Evolutionary conservation across 2,329 filamentous ascomycete genomes (phyloP), one percentile per base, ranked within the genome.

Genomic region (Paraphaeosphaeria sporulosa): DNA sequence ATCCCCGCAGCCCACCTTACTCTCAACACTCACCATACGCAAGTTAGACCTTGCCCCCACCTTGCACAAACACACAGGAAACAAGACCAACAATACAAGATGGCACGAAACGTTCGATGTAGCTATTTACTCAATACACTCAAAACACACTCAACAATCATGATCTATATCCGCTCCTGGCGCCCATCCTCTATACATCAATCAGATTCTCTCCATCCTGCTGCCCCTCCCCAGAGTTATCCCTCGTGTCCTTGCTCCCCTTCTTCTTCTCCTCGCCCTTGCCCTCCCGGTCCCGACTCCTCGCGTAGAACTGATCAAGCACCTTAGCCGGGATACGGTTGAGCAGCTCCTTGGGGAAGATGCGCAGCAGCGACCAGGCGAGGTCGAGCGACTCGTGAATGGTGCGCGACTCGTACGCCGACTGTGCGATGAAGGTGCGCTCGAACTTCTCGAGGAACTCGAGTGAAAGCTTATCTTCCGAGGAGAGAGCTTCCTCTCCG

Each of bases 371-470:
- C 76, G 93, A 94, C 95, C 95, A 99, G 44, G 95, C 96, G 71
- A 96, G 87, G 73, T 99, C 96, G 64, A 99, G 87, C 48, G 93
- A 96, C 80, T 99, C 95, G 80, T 88, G 94, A 76, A 99, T 97
- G 65, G 86, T 90, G 72, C 95, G 90, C 67, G 90, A 90, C 82
- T 99, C 95, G 82, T 99, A 99, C 19, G 93, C 84, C 56, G 92
- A 92, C 81, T 99, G 95, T 65, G 86, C 85, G 79, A 99, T 96
- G 81, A 98, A 99, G 60, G 91, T 92, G 65, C 91, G 90, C 84
- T 99, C 95, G 76, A 99, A 99, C 83, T 98, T 98, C 77, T 98
- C 94, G 71, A 99, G 83, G 85, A 99, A 99, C 80, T 99, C 95
- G 40, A 99, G 87, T 9, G 94, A 97, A 60, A 98, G 88, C 85